phyloP scores from a whole-genome alignment of 1,284 basidiomycete species.

The Singerocomus inundabilis region DNA sequence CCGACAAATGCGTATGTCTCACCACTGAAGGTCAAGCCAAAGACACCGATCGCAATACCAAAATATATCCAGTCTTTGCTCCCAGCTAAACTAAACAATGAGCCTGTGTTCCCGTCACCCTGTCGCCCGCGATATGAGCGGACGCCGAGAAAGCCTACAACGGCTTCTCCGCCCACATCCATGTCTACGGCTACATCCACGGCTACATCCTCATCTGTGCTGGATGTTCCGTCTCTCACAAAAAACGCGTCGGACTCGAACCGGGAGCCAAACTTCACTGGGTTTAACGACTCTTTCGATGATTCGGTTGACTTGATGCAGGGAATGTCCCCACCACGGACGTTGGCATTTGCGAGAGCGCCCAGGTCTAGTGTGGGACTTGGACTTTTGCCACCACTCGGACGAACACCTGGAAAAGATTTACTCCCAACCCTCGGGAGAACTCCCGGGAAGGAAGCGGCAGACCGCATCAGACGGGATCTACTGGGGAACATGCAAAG shows the following conservation, averaged over 20 bases:
- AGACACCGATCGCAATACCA: slow-evolving; percentile 55
- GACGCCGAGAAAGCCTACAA: slow-evolving; percentile 29
- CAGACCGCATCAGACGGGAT: slow-evolving; percentile 61
- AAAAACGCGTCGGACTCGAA: slow-evolving; percentile 26
- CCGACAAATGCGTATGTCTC: slow-evolving; percentile 36
- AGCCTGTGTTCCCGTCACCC: slow-evolving; percentile 50
- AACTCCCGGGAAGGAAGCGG: slow-evolving; percentile 64
- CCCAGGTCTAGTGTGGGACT: slow-evolving; percentile 53
- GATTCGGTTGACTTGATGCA: slow-evolving; percentile 42
- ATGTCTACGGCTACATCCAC: slow-evolving; percentile 23
- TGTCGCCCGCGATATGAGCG: slow-evolving; percentile 34
- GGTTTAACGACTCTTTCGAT: slow-evolving; percentile 60
- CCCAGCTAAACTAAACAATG: slow-evolving; percentile 51
- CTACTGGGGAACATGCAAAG: slow-evolving; percentile 52
- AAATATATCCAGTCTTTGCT: slow-evolving; percentile 64
- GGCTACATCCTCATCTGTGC: slow-evolving; percentile 30
- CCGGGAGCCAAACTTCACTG: slow-evolving; percentile 34
- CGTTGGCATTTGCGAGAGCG: slow-evolving; percentile 80
- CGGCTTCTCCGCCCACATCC: slow-evolving; percentile 29
- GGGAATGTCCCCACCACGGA: slow-evolving; percentile 85
- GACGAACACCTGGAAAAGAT: slow-evolving; percentile 58
- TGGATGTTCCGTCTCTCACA: slow-evolving; percentile 27
- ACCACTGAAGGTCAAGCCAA: slow-evolving; percentile 42
- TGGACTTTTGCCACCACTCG: slow-evolving; percentile 52
- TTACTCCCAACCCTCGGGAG: slow-evolving; percentile 54